Evolutionary conservation across 2,329 filamentous ascomycete species (phyloP).

Genomic region (Aspergillus latus): DNA sequence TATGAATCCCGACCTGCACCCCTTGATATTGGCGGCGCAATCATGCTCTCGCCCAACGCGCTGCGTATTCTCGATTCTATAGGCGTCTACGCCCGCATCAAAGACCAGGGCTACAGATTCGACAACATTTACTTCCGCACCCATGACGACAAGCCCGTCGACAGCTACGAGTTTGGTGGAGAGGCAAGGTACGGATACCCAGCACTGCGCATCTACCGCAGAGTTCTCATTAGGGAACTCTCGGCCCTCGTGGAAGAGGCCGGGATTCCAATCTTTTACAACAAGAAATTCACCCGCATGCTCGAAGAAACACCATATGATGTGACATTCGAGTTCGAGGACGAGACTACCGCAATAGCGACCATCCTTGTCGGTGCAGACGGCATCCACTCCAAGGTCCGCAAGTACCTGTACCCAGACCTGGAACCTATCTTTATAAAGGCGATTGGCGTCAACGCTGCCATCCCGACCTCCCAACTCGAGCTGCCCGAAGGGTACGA

Average conservation of each 20-base stretch:
- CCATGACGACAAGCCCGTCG: slow-evolving; percentile 39
- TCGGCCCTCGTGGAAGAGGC: slow-evolving; percentile 36
- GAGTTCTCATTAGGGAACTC: slow-evolving; percentile 53
- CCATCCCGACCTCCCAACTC: slow-evolving; percentile 41
- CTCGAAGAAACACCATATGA: slow-evolving; percentile 14
- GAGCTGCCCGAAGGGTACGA: slow-evolving; percentile 36
- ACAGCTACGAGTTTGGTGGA: slow-evolving; percentile 50
- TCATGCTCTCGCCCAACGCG: slow-evolving; percentile 62
- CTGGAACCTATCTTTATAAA: slow-evolving; percentile 53
- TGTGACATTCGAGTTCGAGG: slow-evolving; percentile 51
- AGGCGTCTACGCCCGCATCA: slow-evolving; percentile 50
- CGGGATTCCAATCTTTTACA: slow-evolving; percentile 48
- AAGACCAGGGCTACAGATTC: slow-evolving; percentile 51
- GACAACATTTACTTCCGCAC: slow-evolving; percentile 49
- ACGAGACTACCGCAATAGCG: slow-evolving; percentile 45
- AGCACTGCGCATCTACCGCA: slow-evolving; percentile 56
- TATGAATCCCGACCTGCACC: slow-evolving; percentile 53
- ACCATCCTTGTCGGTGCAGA: slow-evolving; percentile 57
- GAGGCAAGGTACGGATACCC: slow-evolving; percentile 53
- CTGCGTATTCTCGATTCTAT: slow-evolving; percentile 55
- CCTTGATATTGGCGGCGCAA: slow-evolving; percentile 53
- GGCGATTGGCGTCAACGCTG: slow-evolving; percentile 44
- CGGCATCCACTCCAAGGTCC: slow-evolving; percentile 59
- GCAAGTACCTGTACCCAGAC: slow-evolving; percentile 52
- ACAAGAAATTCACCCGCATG: slow-evolving; percentile 47